Evolutionary conservation across 169 alveolate species (phyloP).

Genomic region (Eimeria maxima): DNA sequence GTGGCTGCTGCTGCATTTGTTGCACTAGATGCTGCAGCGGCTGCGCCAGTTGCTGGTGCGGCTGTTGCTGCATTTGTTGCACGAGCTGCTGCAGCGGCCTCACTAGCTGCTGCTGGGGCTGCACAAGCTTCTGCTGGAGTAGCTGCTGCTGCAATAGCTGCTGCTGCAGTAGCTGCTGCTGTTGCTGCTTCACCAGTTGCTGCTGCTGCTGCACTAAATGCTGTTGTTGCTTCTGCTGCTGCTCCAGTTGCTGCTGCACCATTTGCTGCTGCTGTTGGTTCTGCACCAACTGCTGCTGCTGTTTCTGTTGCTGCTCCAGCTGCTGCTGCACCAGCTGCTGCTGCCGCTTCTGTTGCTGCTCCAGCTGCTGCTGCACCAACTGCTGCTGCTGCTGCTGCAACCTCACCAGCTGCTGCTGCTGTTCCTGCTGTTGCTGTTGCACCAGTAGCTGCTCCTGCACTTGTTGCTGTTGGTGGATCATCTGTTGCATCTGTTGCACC

Average conservation of each 20-base stretch:
- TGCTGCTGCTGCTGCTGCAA: background rate
- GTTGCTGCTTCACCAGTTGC: too few species aligned
- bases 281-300: background rate
- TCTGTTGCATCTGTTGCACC: background rate
- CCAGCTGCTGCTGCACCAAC: background rate
- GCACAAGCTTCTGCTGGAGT: too few species aligned
- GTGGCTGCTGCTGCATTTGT: too few species aligned
- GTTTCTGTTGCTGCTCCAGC: background rate
- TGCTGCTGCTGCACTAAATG: too few species aligned
- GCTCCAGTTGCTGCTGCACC: too few species aligned
- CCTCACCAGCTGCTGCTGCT: background rate
- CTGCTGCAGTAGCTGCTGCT: slow-evolving; percentile 23
- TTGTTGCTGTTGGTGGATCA: background rate
- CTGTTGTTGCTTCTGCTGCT: too few species aligned
- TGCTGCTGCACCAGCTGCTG: background rate
- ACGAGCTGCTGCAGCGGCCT: background rate
- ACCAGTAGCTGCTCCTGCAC: background rate
- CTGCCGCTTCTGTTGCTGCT: background rate
- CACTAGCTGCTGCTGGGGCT: slow-evolving; percentile 28
- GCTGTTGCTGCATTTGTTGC: too few species aligned
- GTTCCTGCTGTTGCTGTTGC: background rate
- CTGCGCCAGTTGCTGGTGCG: too few species aligned
- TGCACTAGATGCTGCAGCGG: too few species aligned
- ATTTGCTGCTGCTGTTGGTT: too few species aligned
- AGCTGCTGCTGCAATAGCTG: background rate